Evolutionary conservation across 257 asterid genomes (phyloP), one percentile per base, ranked within the genome.

Genomic region (Lantana camara): DNA sequence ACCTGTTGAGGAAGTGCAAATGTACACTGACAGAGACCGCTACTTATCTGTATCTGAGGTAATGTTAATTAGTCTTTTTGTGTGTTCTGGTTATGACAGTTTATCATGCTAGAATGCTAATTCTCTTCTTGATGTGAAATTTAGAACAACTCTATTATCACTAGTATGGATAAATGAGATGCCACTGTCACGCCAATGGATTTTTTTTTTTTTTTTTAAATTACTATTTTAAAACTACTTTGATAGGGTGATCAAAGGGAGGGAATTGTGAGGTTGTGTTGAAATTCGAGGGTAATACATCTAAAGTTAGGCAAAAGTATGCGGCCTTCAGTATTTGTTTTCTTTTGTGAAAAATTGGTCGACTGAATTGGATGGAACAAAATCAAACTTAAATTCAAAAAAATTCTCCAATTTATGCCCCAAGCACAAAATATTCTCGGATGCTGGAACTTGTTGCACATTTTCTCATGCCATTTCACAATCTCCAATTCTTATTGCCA

Each of bases 11-110:
- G 80, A 80, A 75, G 95, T 94, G 78, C 96, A 94, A 60, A 77
- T 51, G 64, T 84, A 80, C 83, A 94, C 96, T 13, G 96, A 90
- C 65, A 85, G 96, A 81, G 93, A 90, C 75, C 86, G 85, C 38
- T 94, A 84, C 87, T 69, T 94, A 77, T 90, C 96, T 10, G 90
- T 74, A 68, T 64, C 95, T 64, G 95, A 94, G 97, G 97, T 90
- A 74, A 73, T 69, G 62, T 75, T 65, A 57, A 56, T 69, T 50
- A 19, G 35, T 78, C 59, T 48, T 55, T 35, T 34, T 62, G 47
- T 42, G 24, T 15, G 40, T 49, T 22, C n/a, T 5, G 4, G 10
- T 52, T 41, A 46, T 61, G 60, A 29, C 53, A 45, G 7, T 35
- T 42, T 38, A 17, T 60, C 50, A 55, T 63, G 37, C 32, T 7